Evolutionary conservation across 768 basidiomycete genomes (phyloP).

Genomic region (Suillus ampliporus): DNA sequence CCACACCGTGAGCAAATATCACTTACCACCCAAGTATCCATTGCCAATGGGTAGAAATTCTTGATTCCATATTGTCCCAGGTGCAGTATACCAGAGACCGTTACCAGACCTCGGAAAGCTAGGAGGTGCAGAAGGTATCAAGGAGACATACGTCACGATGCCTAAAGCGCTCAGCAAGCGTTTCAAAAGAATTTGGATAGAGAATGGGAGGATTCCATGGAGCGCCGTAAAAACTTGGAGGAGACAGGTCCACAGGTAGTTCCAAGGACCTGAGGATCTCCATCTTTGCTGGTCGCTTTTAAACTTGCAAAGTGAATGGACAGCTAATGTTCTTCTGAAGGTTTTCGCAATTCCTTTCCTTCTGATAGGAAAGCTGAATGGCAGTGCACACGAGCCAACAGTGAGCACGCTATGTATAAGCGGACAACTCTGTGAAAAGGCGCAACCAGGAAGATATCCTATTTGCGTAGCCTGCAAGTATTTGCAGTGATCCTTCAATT

Average conservation of each 20-base stretch:
- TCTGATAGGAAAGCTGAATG: not conserved
- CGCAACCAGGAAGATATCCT: not conserved
- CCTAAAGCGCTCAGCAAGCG: slow-evolving; percentile 27
- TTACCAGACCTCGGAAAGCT: slow-evolving; percentile 78
- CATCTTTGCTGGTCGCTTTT: slow-evolving; percentile 21
- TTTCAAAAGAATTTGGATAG: slow-evolving; percentile 23
- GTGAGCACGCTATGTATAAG: not conserved
- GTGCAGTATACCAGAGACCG: slow-evolving; percentile 69
- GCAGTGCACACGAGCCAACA: not conserved
- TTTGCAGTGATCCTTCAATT: not conserved
- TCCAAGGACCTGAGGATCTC: slow-evolving; percentile 26
- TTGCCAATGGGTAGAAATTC: slow-evolving; percentile 77
- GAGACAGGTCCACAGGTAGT: slow-evolving; percentile 22
- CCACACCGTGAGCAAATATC: not conserved
- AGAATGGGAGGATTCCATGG: slow-evolving; percentile 22
- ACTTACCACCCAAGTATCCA: slow-evolving; percentile 67
- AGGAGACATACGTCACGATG: slow-evolving; percentile 24
- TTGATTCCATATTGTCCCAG: slow-evolving; percentile 59
- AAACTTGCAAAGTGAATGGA: not conserved
- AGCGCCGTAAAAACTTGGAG: slow-evolving; percentile 19
- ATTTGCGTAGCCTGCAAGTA: not conserved
- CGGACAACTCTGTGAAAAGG: not conserved
- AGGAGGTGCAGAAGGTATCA: slow-evolving; percentile 34
- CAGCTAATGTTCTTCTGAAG: not conserved
- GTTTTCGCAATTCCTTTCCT: not conserved